These are phyloP conservation scores for Hawksworthiomyces lignivorus DNA, from an alignment of 2,329 filamentous ascomycete species.

Conservation along the genomic window DNA sequence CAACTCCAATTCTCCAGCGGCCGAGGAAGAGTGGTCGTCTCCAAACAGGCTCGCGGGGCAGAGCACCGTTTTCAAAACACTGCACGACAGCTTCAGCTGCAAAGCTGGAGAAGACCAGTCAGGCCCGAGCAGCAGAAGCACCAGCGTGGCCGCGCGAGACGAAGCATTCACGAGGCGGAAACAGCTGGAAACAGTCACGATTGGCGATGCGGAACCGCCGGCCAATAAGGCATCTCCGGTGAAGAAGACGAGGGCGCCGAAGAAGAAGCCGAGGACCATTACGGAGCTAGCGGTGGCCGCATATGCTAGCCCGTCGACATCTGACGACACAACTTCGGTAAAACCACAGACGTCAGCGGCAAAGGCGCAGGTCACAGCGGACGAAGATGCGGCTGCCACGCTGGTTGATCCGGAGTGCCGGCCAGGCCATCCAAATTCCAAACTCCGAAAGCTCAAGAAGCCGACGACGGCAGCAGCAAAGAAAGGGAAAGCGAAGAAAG, in stretches of 20 bases:
- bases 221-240: constrained; percentile 24
- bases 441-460: constrained; percentile 21
- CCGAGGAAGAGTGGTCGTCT: constrained; percentile 20
- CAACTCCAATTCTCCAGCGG: constrained; percentile 22
- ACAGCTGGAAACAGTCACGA: constrained; percentile 41
- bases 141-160: neutral
- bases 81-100: constrained; percentile 27
- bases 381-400: constrained; percentile 19
- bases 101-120: no score
- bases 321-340: neutral
- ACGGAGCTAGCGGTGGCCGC: constrained; percentile 70
- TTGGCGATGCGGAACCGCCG: constrained; percentile 18
- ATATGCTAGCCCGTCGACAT: constrained; percentile 37
- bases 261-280: constrained; percentile 68
- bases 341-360: neutral
- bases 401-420: neutral
- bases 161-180: constrained; percentile 50
- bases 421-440: constrained; percentile 22
- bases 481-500: constrained; percentile 24
- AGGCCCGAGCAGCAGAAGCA: neutral
- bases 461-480: constrained; percentile 10
- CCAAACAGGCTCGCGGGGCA: neutral
- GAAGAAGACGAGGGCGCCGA: constrained; percentile 44
- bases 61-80: constrained; percentile 32
- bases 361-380: constrained; percentile 21